Conservation (phyloP, 805 yeast genomes). For the Suhomyces sp. region DNA sequence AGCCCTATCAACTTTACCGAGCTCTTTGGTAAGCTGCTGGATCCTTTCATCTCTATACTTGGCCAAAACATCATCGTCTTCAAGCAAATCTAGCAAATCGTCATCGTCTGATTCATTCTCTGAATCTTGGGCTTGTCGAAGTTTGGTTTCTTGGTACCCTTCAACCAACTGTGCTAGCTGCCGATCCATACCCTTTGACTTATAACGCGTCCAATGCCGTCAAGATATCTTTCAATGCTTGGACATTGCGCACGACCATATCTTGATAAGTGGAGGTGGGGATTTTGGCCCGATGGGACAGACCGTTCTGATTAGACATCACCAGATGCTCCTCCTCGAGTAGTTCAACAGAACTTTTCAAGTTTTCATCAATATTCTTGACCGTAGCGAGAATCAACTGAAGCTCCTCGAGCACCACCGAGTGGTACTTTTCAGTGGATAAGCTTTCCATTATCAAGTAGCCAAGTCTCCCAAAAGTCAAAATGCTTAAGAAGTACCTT, state of each 20-base stretch:
- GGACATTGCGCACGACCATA: constrained; percentile 17
- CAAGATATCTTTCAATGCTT: constrained; percentile 16
- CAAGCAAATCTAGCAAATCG: constrained; percentile 35
- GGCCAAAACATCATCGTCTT: constrained; percentile 42
- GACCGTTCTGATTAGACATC: not conserved
- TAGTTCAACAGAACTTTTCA: constrained; percentile 22
- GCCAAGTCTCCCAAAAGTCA: no score
- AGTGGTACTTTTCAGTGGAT: constrained; percentile 15
- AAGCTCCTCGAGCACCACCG: constrained; percentile 29
- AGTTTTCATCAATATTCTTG: constrained; percentile 26
- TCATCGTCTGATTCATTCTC: constrained; percentile 9
- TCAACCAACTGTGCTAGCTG: constrained; percentile 38
- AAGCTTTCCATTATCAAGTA: no score
- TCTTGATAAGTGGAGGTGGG: constrained; percentile 6
- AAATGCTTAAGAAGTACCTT: no score
- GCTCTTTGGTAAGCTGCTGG: constrained; percentile 50
- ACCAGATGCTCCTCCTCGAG: constrained; percentile 12
- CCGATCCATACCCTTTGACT: constrained; percentile 20
- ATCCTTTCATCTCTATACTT: constrained; percentile 63
- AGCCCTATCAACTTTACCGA: constrained; percentile 29
- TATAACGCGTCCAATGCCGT: not conserved
- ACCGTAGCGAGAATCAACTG: constrained; percentile 33
- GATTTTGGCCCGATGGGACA: not conserved
- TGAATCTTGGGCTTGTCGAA: constrained; percentile 15
- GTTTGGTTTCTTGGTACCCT: constrained; percentile 43